Evolutionary conservation across 2,329 filamentous ascomycete species (phyloP), one percentile per base, ranked within the genome.

Genomic region (Cladosporium sp.): DNA sequence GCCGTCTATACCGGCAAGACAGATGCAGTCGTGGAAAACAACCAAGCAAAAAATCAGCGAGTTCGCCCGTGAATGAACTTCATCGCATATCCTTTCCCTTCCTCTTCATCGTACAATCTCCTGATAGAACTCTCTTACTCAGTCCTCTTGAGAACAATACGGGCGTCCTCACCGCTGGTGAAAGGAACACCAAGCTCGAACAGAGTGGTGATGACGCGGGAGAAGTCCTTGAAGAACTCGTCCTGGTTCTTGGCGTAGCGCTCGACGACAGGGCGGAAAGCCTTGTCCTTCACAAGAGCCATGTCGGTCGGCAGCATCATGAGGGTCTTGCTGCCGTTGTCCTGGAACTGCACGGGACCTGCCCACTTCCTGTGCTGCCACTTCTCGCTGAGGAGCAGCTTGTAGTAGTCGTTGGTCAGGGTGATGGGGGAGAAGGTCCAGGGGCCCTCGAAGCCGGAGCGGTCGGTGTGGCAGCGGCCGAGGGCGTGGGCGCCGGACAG

Each of bases 221-320:
- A 77, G 69, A 97, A 98, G 69, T 97, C 92, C 71, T 85, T 85
- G 81, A 97, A 97, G 81, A 96, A 98, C 45, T 76, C 76, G 50
- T 90, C 86, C 69, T 88, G 88, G 72, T 95, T 88, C 77, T 88
- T 88, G 64, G 92, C 91, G 68, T 96, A 97, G 69, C 84, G 82
- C 71, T 95, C 83, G 25, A 92, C 88, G 63, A 80, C 84, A 65
- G 80, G 75, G 72, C 80, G 83, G 78, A 97, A 94, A 59, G 77
- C 77, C 80, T 92, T 92, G 74, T 97, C 92, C 74, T 91, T 81
- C 65, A 95, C 74, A 50, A 97, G 77, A 50, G 85, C 86, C 73
- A 94, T 83, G 66, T 98, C 92, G 57, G 89, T 86, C 47, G 93
- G 93, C 70, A 98, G 77, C 92, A 98, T 97, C 93, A 98, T 97